Base-by-base conservation (phyloP, 108 stramenopile genomes). In the Nitzschia inconspicua region DNA sequence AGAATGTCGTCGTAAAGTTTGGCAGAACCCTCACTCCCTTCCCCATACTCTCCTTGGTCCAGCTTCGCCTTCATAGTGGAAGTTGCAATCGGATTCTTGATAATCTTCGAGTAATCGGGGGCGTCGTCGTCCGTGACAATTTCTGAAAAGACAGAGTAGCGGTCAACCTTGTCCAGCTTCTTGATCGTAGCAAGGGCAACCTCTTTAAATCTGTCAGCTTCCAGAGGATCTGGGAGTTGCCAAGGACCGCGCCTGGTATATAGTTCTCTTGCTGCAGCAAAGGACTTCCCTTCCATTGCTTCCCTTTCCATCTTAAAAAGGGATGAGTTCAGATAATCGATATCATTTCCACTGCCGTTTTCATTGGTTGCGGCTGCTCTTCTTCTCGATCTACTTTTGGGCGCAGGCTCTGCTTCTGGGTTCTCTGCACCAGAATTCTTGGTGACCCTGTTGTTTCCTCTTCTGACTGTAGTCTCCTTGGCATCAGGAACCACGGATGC, bases 71-170 rank as follows among this genome's bases (percentile, higher is more conserved):
- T 70, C 75, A 91, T 91, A 0, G 77, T 83, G 2, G 75, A 65
- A 48, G 87, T 82, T 61, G 87, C 86, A 67, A 91, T 91, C 0
- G 89, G 89, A 30, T 74, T 70, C 24, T 66, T 80, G 19, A 91
- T 73, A 32, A 85, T 56, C 29, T 81, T 77, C 20, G 36, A 75
- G 48, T 91, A 91, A 1, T 79, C 86, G 24, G 89, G 89, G 39
- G 84, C 89, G 35, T 83, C 79, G 13, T 62, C 49, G 32, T 91
- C 89, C 2, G 68, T 57, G 0, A 93, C 91, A 20, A 85, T 74
- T 29, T 81, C 78, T 27, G 78, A 79, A 44, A 93, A 93, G 9
- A 93, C 69, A 1, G 66, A 43, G 34, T 85, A 89, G 22, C 65
- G 51, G 47, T 93, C 91, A 65, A 70, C 68, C 63, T 60, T 75